Evolutionary conservation across 2,329 filamentous ascomycete genomes (phyloP).

Genomic region (Diaporthe eres): DNA sequence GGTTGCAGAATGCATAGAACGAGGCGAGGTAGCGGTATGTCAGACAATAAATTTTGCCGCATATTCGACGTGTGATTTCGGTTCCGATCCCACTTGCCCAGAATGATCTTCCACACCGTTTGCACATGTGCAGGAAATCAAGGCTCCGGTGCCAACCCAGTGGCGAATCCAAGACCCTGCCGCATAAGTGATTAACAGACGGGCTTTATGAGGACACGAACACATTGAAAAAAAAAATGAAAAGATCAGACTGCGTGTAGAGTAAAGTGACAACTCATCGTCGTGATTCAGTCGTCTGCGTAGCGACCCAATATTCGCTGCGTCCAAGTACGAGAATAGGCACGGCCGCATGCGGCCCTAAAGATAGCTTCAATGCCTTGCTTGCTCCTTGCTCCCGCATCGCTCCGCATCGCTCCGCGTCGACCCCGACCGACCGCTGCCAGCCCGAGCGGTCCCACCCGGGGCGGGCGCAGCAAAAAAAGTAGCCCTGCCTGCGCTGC

Average conservation of each 20-base stretch:
- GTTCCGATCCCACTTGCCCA: not conserved
- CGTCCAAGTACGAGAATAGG: conserved; percentile 24
- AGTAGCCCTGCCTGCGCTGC: not conserved
- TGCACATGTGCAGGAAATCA: not conserved
- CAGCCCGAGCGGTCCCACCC: not conserved
- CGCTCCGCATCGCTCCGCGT: not conserved
- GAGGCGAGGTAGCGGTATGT: not conserved
- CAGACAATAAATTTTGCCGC: not conserved
- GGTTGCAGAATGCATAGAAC: not conserved
- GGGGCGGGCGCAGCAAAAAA: conserved; percentile 12
- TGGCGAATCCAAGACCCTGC: conserved; percentile 15
- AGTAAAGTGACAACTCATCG: conserved; percentile 22
- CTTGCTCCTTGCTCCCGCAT: not conserved
- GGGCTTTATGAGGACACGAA: not conserved
- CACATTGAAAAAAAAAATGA: not conserved
- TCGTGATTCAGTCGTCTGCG: conserved; percentile 28
- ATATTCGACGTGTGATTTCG: not conserved
- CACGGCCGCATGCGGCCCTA: conserved; percentile 25
- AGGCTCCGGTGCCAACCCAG: conserved; percentile 11
- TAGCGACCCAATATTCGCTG: conserved; percentile 29
- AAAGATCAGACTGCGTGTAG: not conserved
- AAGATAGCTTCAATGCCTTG: conserved; percentile 28
- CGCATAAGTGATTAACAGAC: not conserved
- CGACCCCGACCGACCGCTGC: not conserved
- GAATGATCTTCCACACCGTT: conserved; percentile 7